Conservation (phyloP, 108 stramenopile species). For the Aurantiochytrium sp. region DNA sequence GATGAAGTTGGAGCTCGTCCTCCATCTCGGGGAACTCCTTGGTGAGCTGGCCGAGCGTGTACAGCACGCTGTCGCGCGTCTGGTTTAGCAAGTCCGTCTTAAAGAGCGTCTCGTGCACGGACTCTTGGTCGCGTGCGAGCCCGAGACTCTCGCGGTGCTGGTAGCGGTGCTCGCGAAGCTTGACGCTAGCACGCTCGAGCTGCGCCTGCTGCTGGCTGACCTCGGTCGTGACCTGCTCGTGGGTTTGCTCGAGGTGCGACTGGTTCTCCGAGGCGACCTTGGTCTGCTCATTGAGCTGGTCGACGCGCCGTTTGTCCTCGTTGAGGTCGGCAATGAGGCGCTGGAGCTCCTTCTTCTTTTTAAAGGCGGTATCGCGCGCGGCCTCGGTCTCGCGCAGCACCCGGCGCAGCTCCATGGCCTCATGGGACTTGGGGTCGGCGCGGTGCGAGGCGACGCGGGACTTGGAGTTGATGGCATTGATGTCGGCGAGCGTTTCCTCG, state of each 20-base stretch:
- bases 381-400: constrained; percentile 60
- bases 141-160: not conserved
- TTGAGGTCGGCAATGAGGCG: constrained; percentile 43
- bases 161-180: not conserved
- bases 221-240: constrained; percentile 28
- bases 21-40: constrained; percentile 68
- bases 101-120: constrained; percentile 58
- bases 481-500: constrained; percentile 55
- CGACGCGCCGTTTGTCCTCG: constrained; percentile 35
- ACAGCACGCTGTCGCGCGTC: constrained; percentile 54
- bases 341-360: constrained; percentile 41
- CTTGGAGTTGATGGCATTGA: constrained; percentile 56
- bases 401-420: constrained; percentile 67
- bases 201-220: constrained; percentile 26
- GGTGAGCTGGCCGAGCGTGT: constrained; percentile 63
- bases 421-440: constrained; percentile 49
- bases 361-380: constrained; percentile 41
- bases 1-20: constrained; percentile 42
- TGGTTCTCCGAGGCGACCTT: constrained; percentile 29
- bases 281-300: constrained; percentile 44
- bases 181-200: not conserved
- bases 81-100: constrained; percentile 53
- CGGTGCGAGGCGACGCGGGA: constrained; percentile 57
- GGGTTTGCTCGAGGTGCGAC: constrained; percentile 30
- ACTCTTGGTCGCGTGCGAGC: constrained; percentile 4